Evolutionary conservation across 2,329 filamentous ascomycete species (phyloP), one percentile per base, ranked within the genome.

Genomic region (Cordyceps militaris): DNA sequence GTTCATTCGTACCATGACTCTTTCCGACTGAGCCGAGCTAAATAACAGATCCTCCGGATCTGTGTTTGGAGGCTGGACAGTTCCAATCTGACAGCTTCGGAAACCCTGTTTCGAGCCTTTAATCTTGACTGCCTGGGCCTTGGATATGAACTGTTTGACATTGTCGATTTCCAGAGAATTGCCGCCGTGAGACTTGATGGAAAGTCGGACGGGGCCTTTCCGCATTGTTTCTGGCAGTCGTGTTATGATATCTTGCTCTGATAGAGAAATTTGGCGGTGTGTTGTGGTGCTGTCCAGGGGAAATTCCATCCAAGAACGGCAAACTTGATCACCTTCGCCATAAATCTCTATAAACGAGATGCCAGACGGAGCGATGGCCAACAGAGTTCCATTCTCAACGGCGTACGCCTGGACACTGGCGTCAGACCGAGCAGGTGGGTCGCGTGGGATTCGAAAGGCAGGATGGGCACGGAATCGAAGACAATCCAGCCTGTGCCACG

Each of bases 381-480:
- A 75, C 14, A 94, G 81, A 57, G 85, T 87, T 11, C 86, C 85
- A 60, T 85, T 85, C 59, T 96, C 92, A 1, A 93, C 84, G 0
- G 88, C 85, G 85, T 90, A 97, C 1, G 89, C 89, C 66, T 96
- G 90, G 1, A 97, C 82, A 62, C 89, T 91, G 36, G 83, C 82
- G 64, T 97, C 92, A 1, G 79, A 73, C 61, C 77, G 80, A 40
- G 81, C 69, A 16, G 81, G 74, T 5, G 81, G 73, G 65, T 97
- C 94, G 57, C 84, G 87, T 0, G 92, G 90, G 54, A 96, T 80
- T 56, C 86, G 81, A 76, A 99, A 97, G 69, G 89, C 91, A 4
- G 92, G 91, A 67, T 99, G 94, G 63, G 86, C 88, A 62, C 91
- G 86, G 75, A 97, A 96, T 40, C 91, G 88, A 54, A 99, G 78